These are phyloP conservation scores for Rhizophagus prolifer DNA, from an alignment of 192 early-diverging fungal species.

Conservation along the genomic window DNA sequence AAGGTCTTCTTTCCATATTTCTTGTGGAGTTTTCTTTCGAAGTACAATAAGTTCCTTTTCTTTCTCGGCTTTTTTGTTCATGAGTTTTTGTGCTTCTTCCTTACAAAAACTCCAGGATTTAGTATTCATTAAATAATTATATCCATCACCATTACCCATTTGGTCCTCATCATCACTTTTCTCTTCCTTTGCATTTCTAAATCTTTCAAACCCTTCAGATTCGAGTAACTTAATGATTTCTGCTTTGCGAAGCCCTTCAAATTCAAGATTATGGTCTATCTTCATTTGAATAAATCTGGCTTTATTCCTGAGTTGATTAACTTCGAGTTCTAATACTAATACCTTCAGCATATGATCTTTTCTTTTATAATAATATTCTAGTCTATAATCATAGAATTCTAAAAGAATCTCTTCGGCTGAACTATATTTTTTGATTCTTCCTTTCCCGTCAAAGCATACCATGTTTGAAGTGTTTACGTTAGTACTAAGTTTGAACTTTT, in stretches of 20 bases:
- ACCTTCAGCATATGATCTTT: conserved; percentile 72
- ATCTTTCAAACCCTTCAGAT: background rate
- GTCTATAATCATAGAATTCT: conserved; percentile 85
- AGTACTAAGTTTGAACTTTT: conserved; percentile 74
- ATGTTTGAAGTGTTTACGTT: conserved; percentile 83
- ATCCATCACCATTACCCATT: background rate
- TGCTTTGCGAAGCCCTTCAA: conserved; percentile 83
- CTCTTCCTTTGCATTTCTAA: background rate
- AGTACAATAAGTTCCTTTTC: conserved; percentile 66
- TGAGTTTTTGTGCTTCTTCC: conserved; percentile 58
- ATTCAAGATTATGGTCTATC: conserved; percentile 75
- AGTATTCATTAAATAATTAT: conserved; percentile 17
- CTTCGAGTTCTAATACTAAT: conserved; percentile 65
- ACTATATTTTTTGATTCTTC: conserved; percentile 81
- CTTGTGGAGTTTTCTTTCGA: conserved; percentile 56
- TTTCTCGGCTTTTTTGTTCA: conserved; percentile 65
- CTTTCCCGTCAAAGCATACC: conserved; percentile 92
- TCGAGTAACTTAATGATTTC: conserved; percentile 75
- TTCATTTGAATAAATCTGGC: conserved; percentile 89
- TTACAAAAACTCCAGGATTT: background rate
- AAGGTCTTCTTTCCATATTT: conserved; percentile 87
- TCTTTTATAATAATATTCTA: conserved; percentile 83
- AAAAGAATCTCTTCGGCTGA: conserved; percentile 75
- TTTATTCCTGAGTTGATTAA: conserved; percentile 76
- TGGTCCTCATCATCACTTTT: no score